Conservation (phyloP, 805 yeast genomes). For the Wickerhamomyces queroliae region DNA sequence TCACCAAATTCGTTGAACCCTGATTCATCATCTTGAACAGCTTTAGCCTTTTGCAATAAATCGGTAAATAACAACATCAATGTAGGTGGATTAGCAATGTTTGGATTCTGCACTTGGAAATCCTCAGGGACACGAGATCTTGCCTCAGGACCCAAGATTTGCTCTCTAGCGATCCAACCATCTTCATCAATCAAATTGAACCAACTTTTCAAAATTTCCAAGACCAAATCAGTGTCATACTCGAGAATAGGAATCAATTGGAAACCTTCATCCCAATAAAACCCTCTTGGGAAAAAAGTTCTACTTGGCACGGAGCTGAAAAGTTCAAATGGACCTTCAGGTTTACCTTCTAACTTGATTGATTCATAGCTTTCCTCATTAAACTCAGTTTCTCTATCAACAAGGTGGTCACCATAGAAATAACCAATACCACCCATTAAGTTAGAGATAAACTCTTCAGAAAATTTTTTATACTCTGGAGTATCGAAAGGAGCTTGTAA, state of each 20-base stretch:
- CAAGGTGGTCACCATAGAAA: conserved; percentile 76
- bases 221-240: conserved; percentile 76
- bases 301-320: conserved; percentile 88
- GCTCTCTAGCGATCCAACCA: conserved; percentile 98
- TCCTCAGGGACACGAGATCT: conserved; percentile 81
- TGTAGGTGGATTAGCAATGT: conserved; percentile 94
- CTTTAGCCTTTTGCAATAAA: conserved; percentile 41
- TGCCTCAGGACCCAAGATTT: conserved; percentile 87
- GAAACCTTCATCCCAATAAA: conserved; percentile 98
- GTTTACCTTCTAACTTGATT: conserved; percentile 39
- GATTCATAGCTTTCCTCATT: conserved; percentile 67
- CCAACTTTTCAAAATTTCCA: conserved; percentile 86
- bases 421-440: conserved; percentile 88
- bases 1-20: conserved; percentile 18
- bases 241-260: conserved; percentile 78
- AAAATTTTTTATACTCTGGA: conserved; percentile 46
- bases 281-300: conserved; percentile 93
- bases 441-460: conserved; percentile 74
- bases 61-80: conserved; percentile 67
- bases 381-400: conserved; percentile 63
- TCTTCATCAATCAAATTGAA: conserved; percentile 76
- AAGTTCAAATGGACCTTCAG: conserved; percentile 73
- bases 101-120: conserved; percentile 81
- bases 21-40: conserved; percentile 8
- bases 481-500: conserved; percentile 49